Conservation (phyloP, 2,329 filamentous ascomycete genomes). For the Penicillium fuscoglaucum region DNA sequence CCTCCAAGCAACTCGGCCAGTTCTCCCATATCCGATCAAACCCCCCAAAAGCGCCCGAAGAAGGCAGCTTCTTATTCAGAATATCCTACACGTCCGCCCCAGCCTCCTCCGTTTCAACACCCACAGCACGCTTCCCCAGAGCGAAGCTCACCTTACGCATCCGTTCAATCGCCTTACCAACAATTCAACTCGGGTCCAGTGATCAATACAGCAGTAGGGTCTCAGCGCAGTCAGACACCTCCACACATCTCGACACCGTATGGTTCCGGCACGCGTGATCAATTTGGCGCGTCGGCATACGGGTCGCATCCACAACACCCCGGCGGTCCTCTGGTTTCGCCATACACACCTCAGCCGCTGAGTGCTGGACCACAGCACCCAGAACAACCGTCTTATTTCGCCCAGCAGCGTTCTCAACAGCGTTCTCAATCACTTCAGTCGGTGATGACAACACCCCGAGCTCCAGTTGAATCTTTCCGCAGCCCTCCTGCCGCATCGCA, state of each 20-base stretch:
- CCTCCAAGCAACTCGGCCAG: constrained; percentile 34
- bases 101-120: constrained; percentile 48
- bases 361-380: constrained; percentile 33
- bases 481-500: constrained; percentile 37
- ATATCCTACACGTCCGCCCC: constrained; percentile 36
- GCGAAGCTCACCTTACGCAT: constrained; percentile 41
- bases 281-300: constrained; percentile 34
- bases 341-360: constrained; percentile 41
- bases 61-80: constrained; percentile 28
- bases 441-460: constrained; percentile 37
- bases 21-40: constrained; percentile 27
- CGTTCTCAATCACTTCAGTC: constrained; percentile 44
- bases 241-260: constrained; percentile 32
- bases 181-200: constrained; percentile 36
- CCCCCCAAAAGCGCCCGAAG: constrained; percentile 30
- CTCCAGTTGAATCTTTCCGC: constrained; percentile 36
- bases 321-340: constrained; percentile 36
- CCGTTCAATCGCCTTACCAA: constrained; percentile 44
- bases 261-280: constrained; percentile 38
- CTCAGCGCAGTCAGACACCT: constrained; percentile 39
- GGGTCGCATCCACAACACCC: constrained; percentile 30
- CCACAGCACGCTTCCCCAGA: constrained; percentile 48
- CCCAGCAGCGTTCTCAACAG: constrained; percentile 39
- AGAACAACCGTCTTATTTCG: constrained; percentile 40
- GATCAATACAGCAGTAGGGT: constrained; percentile 31